Evolutionary conservation across 1,139 yeast species (phyloP).

Genomic region (Trichomonascaceae sp.): DNA sequence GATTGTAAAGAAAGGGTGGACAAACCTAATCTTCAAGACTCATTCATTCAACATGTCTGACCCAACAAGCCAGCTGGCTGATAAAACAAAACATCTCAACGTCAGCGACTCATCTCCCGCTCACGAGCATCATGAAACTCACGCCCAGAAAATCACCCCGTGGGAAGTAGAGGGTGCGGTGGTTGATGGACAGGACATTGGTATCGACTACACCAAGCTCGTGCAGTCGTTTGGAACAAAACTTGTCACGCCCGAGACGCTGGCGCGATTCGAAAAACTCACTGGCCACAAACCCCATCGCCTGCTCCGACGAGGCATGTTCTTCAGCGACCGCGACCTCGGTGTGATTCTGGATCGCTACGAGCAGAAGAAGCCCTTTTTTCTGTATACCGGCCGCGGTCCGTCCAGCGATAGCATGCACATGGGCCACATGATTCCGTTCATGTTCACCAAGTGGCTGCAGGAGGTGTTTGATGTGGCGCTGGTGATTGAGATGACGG

Average conservation of each 20-base stretch:
- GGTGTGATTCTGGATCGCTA: slow-evolving; percentile 66
- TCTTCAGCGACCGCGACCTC: slow-evolving; percentile 88
- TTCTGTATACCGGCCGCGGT: slow-evolving; percentile 95
- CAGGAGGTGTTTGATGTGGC: slow-evolving; percentile 97
- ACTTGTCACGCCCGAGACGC: slow-evolving; percentile 53
- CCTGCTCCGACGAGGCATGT: slow-evolving; percentile 78
- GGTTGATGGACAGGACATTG: slow-evolving; percentile 80
- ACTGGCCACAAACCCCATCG: slow-evolving; percentile 95
- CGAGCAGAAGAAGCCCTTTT: slow-evolving; percentile 92
- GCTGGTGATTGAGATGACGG: slow-evolving; percentile 89
- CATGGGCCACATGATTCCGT: slow-evolving; percentile 95
- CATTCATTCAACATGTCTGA: too few relatives aligned
- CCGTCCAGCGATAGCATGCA: slow-evolving; percentile 95
- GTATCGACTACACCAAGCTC: slow-evolving; percentile 81
- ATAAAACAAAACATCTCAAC: too few relatives aligned
- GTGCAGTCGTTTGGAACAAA: slow-evolving; percentile 82
- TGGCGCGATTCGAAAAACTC: slow-evolving; percentile 59
- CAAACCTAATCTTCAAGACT: too few relatives aligned
- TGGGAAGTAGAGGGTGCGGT: slow-evolving; percentile 99
- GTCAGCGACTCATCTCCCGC: too few relatives aligned
- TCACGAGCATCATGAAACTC: too few relatives aligned
- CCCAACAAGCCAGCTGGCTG: too few relatives aligned
- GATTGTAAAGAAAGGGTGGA: too few relatives aligned
- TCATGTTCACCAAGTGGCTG: slow-evolving; percentile 91
- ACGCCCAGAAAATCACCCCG: slow-evolving; percentile 62